A percentile compares a stretch with the other conserved stretches of the same genome.
Evolutionary conservation across 1,139 yeast genomes (phyloP).

Genomic region (Magnusiomyces ingens): DNA sequence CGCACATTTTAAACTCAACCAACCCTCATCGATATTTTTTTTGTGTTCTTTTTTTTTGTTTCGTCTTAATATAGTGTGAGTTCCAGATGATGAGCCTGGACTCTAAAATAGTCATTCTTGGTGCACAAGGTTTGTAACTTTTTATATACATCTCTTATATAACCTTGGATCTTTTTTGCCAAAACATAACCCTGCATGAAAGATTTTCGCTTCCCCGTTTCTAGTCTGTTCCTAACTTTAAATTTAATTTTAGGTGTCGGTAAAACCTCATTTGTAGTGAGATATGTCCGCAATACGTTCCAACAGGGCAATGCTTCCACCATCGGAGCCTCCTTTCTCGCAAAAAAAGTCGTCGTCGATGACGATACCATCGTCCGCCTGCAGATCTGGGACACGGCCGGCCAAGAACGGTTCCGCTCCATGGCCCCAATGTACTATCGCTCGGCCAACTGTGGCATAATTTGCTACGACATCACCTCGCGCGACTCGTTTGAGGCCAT

Average conservation of each 20-base stretch:
- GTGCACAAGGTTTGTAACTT: constrained; percentile 30
- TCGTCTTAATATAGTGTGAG: too few relatives aligned
- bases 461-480: constrained; percentile 85
- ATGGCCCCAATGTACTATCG: constrained; percentile 94
- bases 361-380: constrained; percentile 69
- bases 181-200: not conserved
- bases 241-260: constrained; percentile 61
- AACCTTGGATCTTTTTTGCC: not conserved
- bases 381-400: constrained; percentile 95
- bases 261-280: constrained; percentile 77
- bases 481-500: constrained; percentile 92
- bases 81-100: constrained; percentile 28
- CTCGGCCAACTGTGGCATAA: constrained; percentile 89
- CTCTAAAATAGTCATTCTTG: constrained; percentile 35
- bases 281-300: constrained; percentile 86
- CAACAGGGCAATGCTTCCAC: constrained; percentile 91
- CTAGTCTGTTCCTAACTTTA: not conserved
- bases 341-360: constrained; percentile 83
- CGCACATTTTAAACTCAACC: not conserved
- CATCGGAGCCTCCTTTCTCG: constrained; percentile 88
- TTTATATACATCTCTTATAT: not conserved
- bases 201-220: not conserved
- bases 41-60: too few relatives aligned
- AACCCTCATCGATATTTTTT: too few relatives aligned
- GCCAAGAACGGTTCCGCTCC: constrained; percentile 87